phyloP scores from a whole-genome alignment of 164 flowering plant species.

The Vitis labrusca region DNA sequence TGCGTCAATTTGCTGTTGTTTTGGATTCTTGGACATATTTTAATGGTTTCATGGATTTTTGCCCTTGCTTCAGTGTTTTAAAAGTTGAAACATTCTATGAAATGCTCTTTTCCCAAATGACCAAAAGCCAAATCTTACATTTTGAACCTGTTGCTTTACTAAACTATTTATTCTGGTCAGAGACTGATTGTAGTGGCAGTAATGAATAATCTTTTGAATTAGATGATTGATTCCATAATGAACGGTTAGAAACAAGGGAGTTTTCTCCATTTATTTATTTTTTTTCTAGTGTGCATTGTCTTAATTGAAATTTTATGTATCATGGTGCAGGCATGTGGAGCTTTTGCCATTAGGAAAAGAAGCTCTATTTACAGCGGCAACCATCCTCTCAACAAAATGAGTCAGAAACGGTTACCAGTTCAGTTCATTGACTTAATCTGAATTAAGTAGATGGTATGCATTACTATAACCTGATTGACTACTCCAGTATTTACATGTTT shows the following conservation, averaged over 20 bases:
- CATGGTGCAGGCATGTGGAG: constrained; percentile 49
- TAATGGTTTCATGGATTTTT: background rate
- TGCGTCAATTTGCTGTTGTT: background rate
- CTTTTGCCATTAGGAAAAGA: constrained; percentile 50
- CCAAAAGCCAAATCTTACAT: background rate
- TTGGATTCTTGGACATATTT: background rate
- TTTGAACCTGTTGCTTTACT: background rate
- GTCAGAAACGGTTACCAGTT: background rate
- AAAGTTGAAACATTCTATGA: background rate
- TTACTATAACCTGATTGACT: no score
- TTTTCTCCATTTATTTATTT: no score
- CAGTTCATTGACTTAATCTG: no score
- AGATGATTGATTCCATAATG: background rate
- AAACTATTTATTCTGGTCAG: background rate
- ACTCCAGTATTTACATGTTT: no score
- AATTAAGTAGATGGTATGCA: no score
- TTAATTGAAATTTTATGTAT: background rate
- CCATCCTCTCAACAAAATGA: constrained; percentile 42
- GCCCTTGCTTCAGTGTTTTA: background rate
- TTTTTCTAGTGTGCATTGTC: background rate
- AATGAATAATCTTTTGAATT: background rate
- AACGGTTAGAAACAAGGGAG: background rate
- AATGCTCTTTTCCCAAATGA: background rate
- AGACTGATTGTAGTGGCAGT: background rate
- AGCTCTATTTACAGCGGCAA: constrained; percentile 72